Conservation (phyloP, 148 eudicot genomes). For the Chenopodium berlandieri region DNA sequence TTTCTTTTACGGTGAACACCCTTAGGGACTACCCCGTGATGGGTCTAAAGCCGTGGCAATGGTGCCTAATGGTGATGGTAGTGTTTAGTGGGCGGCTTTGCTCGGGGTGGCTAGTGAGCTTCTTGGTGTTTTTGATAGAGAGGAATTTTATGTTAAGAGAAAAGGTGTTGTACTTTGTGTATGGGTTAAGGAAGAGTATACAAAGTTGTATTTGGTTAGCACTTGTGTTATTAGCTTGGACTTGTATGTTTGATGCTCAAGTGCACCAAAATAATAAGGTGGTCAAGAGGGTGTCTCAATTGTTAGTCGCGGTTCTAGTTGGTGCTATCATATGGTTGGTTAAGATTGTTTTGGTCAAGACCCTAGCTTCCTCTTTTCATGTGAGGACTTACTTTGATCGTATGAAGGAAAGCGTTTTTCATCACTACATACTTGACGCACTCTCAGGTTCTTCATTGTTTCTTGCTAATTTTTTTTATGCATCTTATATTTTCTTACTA, state of each 20-base stretch:
- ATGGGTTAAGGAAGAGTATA: constrained; percentile 54
- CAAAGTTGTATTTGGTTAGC: constrained; percentile 67
- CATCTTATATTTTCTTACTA: no score
- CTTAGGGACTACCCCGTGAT: constrained; percentile 21
- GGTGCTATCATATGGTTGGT: constrained; percentile 68
- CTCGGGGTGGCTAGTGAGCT: constrained; percentile 49
- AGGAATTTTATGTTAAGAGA: constrained; percentile 68
- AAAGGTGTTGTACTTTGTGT: constrained; percentile 63
- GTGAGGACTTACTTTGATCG: constrained; percentile 79
- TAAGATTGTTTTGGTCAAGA: constrained; percentile 65
- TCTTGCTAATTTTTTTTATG: background rate
- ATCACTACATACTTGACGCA: constrained; percentile 67
- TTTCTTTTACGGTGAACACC: constrained; percentile 32
- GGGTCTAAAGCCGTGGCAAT: constrained; percentile 56
- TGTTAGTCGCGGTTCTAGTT: constrained; percentile 48
- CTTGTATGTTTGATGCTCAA: constrained; percentile 42
- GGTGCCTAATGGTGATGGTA: constrained; percentile 68
- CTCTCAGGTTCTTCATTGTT: constrained; percentile 42
- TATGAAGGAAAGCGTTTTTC: constrained; percentile 74
- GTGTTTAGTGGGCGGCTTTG: constrained; percentile 59
- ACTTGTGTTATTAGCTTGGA: constrained; percentile 60
- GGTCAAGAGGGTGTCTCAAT: constrained; percentile 40
- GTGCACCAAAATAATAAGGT: constrained; percentile 38
- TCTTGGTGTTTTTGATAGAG: constrained; percentile 50
- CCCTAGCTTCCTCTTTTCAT: constrained; percentile 75